Percentiles rank a stretch among this genome's conserved stretches.
phyloP scores from a whole-genome alignment of 1,284 basidiomycete genomes.

The Sanghuangporus weigelae region DNA sequence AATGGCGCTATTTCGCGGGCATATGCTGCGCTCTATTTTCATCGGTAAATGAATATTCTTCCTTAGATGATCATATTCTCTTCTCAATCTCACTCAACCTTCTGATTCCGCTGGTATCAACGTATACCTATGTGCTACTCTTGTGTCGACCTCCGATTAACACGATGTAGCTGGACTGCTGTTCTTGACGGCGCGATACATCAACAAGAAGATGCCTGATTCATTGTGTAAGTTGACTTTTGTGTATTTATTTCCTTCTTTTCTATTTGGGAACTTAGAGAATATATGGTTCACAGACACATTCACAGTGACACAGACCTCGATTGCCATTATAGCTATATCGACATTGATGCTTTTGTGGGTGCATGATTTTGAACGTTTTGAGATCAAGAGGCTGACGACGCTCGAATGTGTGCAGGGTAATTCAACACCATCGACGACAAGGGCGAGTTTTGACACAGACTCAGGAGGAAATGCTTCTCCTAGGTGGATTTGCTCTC shows the following conservation, averaged over 20 bases:
- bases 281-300: slow-evolving; percentile 42
- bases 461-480: slow-evolving; percentile 62
- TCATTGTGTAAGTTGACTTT: slow-evolving; percentile 15
- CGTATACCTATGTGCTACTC: not conserved
- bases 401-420: slow-evolving; percentile 32
- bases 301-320: slow-evolving; percentile 65
- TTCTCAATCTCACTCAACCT: not conserved
- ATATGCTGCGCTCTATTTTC: slow-evolving; percentile 22
- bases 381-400: slow-evolving; percentile 5
- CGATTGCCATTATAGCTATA: slow-evolving; percentile 61
- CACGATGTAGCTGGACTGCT: slow-evolving; percentile 14
- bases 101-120: not conserved
- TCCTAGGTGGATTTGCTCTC: slow-evolving; percentile 64
- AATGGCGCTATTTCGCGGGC: slow-evolving; percentile 28
- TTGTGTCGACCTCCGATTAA: not conserved
- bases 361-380: slow-evolving; percentile 24
- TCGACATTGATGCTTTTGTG: slow-evolving; percentile 58
- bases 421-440: slow-evolving; percentile 59
- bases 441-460: slow-evolving; percentile 53
- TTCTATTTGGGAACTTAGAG: not conserved
- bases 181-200: slow-evolving; percentile 14
- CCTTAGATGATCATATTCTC: slow-evolving; percentile 26
- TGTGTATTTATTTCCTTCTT: not conserved
- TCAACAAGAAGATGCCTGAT: slow-evolving; percentile 18
- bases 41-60: slow-evolving; percentile 17